Percentiles rank a stretch among this genome's conserved stretches.
phyloP scores from a whole-genome alignment of 1,284 basidiomycete species.

The Trichosporon faecale region DNA sequence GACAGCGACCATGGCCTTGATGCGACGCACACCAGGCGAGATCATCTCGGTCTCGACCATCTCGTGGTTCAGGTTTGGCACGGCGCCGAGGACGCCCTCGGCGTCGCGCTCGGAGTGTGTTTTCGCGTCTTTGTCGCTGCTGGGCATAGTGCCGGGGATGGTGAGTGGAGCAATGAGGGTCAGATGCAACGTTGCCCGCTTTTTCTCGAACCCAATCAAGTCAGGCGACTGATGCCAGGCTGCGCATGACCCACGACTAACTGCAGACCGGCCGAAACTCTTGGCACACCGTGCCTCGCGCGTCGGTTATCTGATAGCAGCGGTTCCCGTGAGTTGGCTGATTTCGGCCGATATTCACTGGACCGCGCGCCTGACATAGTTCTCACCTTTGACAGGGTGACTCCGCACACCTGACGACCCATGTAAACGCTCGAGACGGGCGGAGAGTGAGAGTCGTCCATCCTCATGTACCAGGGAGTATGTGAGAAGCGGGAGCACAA shows the following conservation, averaged over 20 bases:
- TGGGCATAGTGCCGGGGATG: not conserved
- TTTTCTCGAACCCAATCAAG: not conserved
- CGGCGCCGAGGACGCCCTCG: not conserved
- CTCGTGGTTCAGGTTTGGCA: not conserved
- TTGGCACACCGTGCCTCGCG: not conserved
- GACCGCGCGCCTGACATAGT: too few relatives aligned
- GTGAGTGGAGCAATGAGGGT: not conserved
- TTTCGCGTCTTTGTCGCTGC: not conserved
- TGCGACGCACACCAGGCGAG: conserved; percentile 16
- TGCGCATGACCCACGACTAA: not conserved
- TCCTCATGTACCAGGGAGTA: too few relatives aligned
- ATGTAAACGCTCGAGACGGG: not conserved
- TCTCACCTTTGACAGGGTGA: too few relatives aligned
- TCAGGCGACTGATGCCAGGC: not conserved
- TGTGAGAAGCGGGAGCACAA: too few relatives aligned
- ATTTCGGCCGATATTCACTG: not conserved
- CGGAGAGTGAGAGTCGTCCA: too few relatives aligned
- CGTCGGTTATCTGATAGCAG: not conserved
- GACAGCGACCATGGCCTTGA: conserved; percentile 15
- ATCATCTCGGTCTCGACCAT: not conserved
- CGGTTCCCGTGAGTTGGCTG: not conserved
- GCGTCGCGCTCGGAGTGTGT: not conserved
- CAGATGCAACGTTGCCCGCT: not conserved
- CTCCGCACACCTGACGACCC: not conserved
- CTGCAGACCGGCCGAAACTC: not conserved